Conservation (phyloP, 164 flowering plant species). For the Aristolochia contorta region DNA sequence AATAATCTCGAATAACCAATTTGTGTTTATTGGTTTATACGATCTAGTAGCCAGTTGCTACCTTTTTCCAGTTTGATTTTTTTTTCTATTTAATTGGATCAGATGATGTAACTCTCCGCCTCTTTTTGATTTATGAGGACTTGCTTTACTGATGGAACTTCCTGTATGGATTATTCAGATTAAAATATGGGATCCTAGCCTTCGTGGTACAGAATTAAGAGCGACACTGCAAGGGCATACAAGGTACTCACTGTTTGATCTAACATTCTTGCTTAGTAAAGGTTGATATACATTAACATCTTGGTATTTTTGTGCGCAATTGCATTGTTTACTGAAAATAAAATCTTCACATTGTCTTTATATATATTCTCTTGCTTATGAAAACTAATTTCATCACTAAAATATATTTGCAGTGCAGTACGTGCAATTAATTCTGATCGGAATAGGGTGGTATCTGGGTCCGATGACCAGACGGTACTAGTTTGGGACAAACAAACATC, state of each 20-base stretch:
- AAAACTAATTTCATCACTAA: neutral
- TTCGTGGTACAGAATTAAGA: constrained; percentile 90
- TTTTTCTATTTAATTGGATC: no score
- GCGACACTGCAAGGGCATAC: constrained; percentile 89
- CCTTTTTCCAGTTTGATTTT: no score
- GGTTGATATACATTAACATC: no score
- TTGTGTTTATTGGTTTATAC: no score
- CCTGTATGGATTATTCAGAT: constrained; percentile 39
- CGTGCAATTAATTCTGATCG: constrained; percentile 95
- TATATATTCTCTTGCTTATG: neutral
- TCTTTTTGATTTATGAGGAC: neutral
- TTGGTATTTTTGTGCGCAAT: neutral
- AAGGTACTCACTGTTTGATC: constrained; percentile 24
- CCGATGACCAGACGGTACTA: constrained; percentile 84
- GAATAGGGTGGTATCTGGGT: constrained; percentile 86
- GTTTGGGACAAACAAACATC: constrained; percentile 98
- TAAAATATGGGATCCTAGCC: constrained; percentile 97
- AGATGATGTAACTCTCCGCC: no score
- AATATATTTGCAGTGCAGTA: constrained; percentile 42
- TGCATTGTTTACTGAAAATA: neutral
- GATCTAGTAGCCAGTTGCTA: no score
- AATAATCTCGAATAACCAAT: no score
- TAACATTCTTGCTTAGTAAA: neutral
- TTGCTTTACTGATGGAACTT: neutral
- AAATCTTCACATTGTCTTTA: neutral